Base-by-base conservation (phyloP, 805 yeast species). In the Yamadazyma paraphyllophila region DNA sequence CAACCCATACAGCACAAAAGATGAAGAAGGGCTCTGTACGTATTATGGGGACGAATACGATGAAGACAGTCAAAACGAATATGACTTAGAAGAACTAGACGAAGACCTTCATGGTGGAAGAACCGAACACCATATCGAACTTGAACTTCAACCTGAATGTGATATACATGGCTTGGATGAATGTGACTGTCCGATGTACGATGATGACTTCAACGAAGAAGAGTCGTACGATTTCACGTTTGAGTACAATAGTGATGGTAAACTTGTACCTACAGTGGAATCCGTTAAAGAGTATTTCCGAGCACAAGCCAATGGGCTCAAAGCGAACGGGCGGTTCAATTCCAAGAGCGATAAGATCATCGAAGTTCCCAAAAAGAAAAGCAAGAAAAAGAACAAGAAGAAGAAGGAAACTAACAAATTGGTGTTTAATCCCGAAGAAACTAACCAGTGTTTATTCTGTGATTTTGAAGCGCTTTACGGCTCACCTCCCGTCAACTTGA, bases 381-480 rank as follows among this genome's bases (percentile, higher is more conserved):
- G 42, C 14, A 43, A 37, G 37, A 45, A 57, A 41, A 61, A 59
- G 48, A 56, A 54, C 43, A 56, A 60, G 52, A 61, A 58, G 45
- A 34, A 34, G 31, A 43, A 39, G 13, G n/a, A 14, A 12, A 6
- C 25, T 12, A 26, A 38, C 40, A 13, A 24, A 15, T 14, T 36
- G 4, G 30, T 16, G 9, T 51, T 51, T 24, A 41, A 49, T 15
- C 53, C 53, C 12, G 51, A 49, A 24, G 27, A 41, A 2, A 24
- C 16, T 7, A 50, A 47, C 14, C 43, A 43, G 49, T 78, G 83
- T 54, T 59, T 76, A 49, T 69, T 78, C 44, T 78, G 83, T 58
- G 80, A 77, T 51, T 78, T 77, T 56, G 78, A 76, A 54, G 66
- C 70, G 42, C 69, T 77, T 1, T 78, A 68, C 56, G 82, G 82